Evolutionary conservation across 2,329 filamentous ascomycete species (phyloP).

Genomic region (Phyllosticta citribraziliensis): DNA sequence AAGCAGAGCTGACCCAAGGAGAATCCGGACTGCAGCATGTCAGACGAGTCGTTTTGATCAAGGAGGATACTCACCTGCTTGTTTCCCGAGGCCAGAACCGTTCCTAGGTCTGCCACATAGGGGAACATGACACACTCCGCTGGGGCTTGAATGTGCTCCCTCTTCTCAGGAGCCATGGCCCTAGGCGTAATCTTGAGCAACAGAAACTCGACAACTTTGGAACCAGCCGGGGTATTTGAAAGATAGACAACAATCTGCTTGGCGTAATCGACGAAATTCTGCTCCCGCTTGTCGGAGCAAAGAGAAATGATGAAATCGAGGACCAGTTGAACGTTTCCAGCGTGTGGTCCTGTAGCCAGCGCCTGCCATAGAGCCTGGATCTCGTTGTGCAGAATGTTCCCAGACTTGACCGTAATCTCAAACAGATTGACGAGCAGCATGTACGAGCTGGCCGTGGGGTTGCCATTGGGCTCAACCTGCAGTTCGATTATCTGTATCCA

Average conservation of each 20-base stretch:
- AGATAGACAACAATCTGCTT: conserved; percentile 98
- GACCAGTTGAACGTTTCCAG: conserved; percentile 86
- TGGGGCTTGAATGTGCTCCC: conserved; percentile 37
- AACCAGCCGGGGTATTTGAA: conserved; percentile 73
- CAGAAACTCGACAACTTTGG: conserved; percentile 89
- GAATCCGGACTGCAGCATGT: conserved; percentile 53
- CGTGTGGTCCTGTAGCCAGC: conserved; percentile 82
- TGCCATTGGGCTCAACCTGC: conserved; percentile 82
- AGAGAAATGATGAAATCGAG: conserved; percentile 94
- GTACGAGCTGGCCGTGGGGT: conserved; percentile 83
- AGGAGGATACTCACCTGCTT: conserved; percentile 52
- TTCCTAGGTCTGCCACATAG: conserved; percentile 77
- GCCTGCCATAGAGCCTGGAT: conserved; percentile 97
- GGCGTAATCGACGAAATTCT: conserved; percentile 95
- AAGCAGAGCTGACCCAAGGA: conserved; percentile 88
- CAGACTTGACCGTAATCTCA: conserved; percentile 90
- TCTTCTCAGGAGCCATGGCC: conserved; percentile 69
- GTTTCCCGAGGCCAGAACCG: conserved; percentile 75
- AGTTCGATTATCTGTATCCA: conserved; percentile 95
- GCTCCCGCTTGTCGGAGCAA: conserved; percentile 86
- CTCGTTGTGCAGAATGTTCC: conserved; percentile 82
- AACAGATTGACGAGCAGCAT: conserved; percentile 91
- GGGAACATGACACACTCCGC: conserved; percentile 67
- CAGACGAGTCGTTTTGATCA: not conserved
- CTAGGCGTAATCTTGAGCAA: conserved; percentile 85